Base-by-base conservation (phyloP, 441 rosid species). In the Erodium texanum region DNA sequence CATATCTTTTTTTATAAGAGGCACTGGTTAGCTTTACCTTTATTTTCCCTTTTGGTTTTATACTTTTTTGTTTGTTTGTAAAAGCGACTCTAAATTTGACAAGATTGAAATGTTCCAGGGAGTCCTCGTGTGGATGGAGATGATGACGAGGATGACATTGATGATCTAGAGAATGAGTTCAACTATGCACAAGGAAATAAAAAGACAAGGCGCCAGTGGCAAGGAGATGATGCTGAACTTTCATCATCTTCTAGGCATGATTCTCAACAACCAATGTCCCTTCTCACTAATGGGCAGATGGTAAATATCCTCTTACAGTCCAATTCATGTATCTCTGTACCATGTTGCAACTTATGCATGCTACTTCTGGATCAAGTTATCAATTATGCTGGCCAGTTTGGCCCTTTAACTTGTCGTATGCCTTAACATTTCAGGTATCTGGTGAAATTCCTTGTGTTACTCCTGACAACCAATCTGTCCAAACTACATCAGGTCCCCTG, bases 361-460 rank as follows among this genome's bases (percentile, higher is more conserved):
- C 52, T 45, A 45, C 52, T 45, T 45, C n/a, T 45, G 52, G 52
- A 45, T 45, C 52, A 45, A 12, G 52, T 43, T 15, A 45, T 41
- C 11, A 15, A 10, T 9, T 15, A 41, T 45, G 52, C 7, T 8
- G 7, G 38, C 52, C 52, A 45, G 52, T 12, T 45, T 45, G 16
- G n/a, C 52, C 52, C 5, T 14, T 15, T 14, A 45, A 45, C 52
- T 45, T 45, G 52, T 45, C 16, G 2, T 12, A 45, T 12, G 16
- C 52, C 52, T 45, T 7, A 18, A 41, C 70, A 34, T 69, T 74
- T 27, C 79, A 92, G 99, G 90, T 89, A 66, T 95, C 98, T 38
- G 98, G 98, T 68, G 99, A 95, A 79, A 81, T 95, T 22, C 90
- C 97, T 80, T 88, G 98, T 81, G 90, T 96, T 64, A 92, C 99